Conservation (phyloP, 2,329 filamentous ascomycete genomes). For the Claviceps citrina region DNA sequence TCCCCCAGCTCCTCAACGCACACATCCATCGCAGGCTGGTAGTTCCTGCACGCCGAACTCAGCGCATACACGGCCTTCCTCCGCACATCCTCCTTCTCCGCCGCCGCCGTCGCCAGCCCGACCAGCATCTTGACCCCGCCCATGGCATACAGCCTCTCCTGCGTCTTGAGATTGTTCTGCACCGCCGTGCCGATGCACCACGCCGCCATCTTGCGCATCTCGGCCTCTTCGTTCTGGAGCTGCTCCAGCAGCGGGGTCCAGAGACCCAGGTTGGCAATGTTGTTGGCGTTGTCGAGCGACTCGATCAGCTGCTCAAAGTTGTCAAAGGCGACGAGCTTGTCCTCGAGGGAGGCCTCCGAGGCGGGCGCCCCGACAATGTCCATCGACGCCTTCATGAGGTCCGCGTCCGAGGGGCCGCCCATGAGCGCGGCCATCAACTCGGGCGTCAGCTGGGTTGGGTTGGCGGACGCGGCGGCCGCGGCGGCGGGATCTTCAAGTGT, state of each 20-base stretch:
- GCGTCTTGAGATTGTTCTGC: constrained; percentile 80
- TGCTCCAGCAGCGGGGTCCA: constrained; percentile 68
- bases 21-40: constrained; percentile 64
- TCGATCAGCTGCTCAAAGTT: constrained; percentile 91
- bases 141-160: constrained; percentile 50
- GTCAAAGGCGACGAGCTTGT: constrained; percentile 76
- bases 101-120: constrained; percentile 31
- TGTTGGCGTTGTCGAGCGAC: constrained; percentile 91
- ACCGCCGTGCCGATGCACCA: constrained; percentile 92
- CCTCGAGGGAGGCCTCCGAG: constrained; percentile 50
- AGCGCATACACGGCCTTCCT: constrained; percentile 84
- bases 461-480: constrained; percentile 17
- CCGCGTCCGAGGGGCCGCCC: constrained; percentile 75
- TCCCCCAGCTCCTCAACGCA: constrained; percentile 47
- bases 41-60: constrained; percentile 75
- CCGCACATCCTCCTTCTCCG: constrained; percentile 44
- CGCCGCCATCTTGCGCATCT: constrained; percentile 72
- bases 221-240: constrained; percentile 50
- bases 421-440: constrained; percentile 61
- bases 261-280: constrained; percentile 61
- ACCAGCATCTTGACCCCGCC: constrained; percentile 60
- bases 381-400: constrained; percentile 81
- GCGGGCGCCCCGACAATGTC: constrained; percentile 49
- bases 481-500: constrained; percentile 15
- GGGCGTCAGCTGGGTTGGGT: constrained; percentile 39